Conservation (phyloP, 2,329 filamentous ascomycete genomes). For the Venturia asperata region DNA sequence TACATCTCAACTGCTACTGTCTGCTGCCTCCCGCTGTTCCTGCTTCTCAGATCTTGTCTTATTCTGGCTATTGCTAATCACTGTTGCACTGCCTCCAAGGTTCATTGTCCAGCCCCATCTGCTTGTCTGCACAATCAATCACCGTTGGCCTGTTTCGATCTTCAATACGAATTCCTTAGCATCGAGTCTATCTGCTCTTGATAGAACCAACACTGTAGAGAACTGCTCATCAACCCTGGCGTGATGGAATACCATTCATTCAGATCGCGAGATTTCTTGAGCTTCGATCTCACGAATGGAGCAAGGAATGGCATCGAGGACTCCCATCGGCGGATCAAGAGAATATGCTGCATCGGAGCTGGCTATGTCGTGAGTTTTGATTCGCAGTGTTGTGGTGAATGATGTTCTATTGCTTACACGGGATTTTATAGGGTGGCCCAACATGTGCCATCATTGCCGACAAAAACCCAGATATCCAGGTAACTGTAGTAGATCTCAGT, state of each 20-base stretch:
- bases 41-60: background rate
- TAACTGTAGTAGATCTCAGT: slow-evolving; percentile 66
- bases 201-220: background rate
- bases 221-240: background rate
- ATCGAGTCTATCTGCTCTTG: background rate
- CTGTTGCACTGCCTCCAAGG: background rate
- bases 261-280: background rate
- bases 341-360: slow-evolving; percentile 67
- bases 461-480: slow-evolving; percentile 61
- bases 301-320: background rate
- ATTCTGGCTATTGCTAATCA: background rate
- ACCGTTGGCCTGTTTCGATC: background rate
- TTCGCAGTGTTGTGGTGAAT: background rate
- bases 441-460: slow-evolving; percentile 67
- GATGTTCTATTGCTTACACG: background rate
- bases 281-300: background rate
- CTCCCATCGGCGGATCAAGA: slow-evolving; percentile 35
- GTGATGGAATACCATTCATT: background rate
- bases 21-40: background rate
- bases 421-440: slow-evolving; percentile 58
- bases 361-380: slow-evolving; percentile 59
- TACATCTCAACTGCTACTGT: background rate
- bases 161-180: background rate
- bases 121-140: background rate
- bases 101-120: background rate